Percentiles rank a stretch among this genome's conserved stretches.
Evolutionary conservation across 768 basidiomycete genomes (phyloP).

Genomic region (Mycena latifolia): DNA sequence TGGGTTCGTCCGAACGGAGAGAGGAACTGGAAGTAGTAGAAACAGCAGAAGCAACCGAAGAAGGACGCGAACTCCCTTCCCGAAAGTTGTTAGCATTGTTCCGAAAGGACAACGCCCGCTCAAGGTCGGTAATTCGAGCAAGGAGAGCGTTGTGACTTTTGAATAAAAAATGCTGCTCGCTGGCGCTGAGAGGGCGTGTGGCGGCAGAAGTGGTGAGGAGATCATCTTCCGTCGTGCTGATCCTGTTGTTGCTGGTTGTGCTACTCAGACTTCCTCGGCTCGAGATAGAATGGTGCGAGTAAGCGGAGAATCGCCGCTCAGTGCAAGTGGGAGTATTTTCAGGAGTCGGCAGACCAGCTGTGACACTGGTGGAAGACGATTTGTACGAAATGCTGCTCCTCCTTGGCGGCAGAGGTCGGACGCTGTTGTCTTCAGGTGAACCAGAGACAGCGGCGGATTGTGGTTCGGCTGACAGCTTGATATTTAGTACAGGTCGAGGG

Average conservation of each 20-base stretch:
- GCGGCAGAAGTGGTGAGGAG: slow-evolving; percentile 45
- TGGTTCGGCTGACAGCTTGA: slow-evolving; percentile 45
- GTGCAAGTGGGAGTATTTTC: slow-evolving; percentile 76
- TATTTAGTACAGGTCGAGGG: slow-evolving; percentile 52
- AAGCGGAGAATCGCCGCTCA: slow-evolving; percentile 60
- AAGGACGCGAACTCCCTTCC: slow-evolving; percentile 55
- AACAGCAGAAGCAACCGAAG: slow-evolving; percentile 63
- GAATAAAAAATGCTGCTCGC: slow-evolving; percentile 89
- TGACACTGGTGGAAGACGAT: slow-evolving; percentile 57
- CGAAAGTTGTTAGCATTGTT: slow-evolving; percentile 49
- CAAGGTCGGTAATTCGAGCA: slow-evolving; percentile 85
- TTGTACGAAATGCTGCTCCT: slow-evolving; percentile 86
- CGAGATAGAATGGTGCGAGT: slow-evolving; percentile 65
- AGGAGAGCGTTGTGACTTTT: slow-evolving; percentile 88
- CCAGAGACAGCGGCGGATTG: slow-evolving; percentile 30
- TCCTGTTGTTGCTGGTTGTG: slow-evolving; percentile 47
- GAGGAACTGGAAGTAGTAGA: slow-evolving; percentile 46
- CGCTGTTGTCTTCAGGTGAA: slow-evolving; percentile 42
- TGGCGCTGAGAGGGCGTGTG: slow-evolving; percentile 69
- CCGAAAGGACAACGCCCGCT: slow-evolving; percentile 70
- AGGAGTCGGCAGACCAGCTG: slow-evolving; percentile 73
- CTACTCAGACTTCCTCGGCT: slow-evolving; percentile 39
- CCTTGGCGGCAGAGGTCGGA: slow-evolving; percentile 52
- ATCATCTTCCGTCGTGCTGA: slow-evolving; percentile 50
- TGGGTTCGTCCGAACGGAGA: slow-evolving; percentile 47